Conservation (phyloP, 192 early-diverging fungal genomes). For the Dissophora globulifera region DNA sequence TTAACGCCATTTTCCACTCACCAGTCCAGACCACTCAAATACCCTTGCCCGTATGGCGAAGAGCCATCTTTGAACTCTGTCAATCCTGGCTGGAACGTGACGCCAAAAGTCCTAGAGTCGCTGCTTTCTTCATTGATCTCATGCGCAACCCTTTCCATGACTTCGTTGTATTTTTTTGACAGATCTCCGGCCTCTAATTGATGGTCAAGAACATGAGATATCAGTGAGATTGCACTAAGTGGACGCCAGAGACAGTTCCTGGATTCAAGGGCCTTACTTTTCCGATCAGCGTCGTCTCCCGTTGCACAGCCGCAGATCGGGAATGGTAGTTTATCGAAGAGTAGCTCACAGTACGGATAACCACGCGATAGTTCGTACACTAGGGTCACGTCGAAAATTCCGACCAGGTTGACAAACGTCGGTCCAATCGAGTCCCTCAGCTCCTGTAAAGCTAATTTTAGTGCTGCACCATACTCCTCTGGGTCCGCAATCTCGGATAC, state of each 20-base stretch:
- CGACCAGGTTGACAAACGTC: conserved; percentile 64
- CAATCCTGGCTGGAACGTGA: conserved; percentile 59
- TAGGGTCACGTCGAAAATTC: conserved; percentile 60
- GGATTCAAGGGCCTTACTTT: too few relatives aligned
- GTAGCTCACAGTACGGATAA: conserved; percentile 60
- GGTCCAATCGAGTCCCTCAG: conserved; percentile 53
- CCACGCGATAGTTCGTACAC: conserved; percentile 64
- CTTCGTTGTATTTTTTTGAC: conserved; percentile 25
- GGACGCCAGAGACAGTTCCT: too few relatives aligned
- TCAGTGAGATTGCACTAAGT: too few relatives aligned
- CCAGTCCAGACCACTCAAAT: conserved; percentile 65
- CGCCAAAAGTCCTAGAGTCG: conserved; percentile 44
- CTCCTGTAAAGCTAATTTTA: conserved; percentile 47
- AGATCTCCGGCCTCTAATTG: conserved; percentile 32
- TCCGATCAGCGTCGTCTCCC: conserved; percentile 43
- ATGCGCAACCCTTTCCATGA: conserved; percentile 27
- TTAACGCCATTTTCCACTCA: conserved; percentile 4
- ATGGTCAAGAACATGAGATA: too few relatives aligned
- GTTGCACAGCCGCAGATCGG: conserved; percentile 61
- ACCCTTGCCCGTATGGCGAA: conserved; percentile 58
- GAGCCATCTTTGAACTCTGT: conserved; percentile 53
- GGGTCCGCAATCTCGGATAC: conserved; percentile 54
- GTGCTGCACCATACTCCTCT: conserved; percentile 54
- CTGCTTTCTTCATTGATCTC: conserved; percentile 41
- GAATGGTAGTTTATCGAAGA: conserved; percentile 59